Conservation (phyloP, 208 protist species). For the Leishmania tarentolae region DNA sequence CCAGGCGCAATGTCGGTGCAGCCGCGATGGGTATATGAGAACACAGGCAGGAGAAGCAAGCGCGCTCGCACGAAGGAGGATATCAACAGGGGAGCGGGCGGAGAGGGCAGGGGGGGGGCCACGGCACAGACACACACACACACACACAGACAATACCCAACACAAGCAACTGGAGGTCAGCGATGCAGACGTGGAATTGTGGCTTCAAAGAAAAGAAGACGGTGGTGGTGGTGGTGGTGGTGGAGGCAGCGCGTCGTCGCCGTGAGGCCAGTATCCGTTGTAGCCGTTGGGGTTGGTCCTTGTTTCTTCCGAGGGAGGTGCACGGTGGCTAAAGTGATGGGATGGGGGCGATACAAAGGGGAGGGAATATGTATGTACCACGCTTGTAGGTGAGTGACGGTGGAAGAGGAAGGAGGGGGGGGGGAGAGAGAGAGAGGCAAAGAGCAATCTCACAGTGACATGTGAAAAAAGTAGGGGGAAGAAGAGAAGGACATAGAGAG, state of each 20-base stretch:
- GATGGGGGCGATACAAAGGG: not conserved
- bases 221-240: too few relatives aligned
- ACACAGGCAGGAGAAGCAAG: not conserved
- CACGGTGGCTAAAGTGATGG: not conserved
- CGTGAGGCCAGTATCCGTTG: not conserved
- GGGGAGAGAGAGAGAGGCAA: not conserved
- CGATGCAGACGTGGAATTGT: not conserved
- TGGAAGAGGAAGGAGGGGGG: not conserved
- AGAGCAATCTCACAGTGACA: not conserved
- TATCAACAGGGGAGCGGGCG: not conserved
- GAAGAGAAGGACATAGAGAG: not conserved
- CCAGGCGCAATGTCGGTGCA: not conserved
- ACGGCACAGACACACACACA: not conserved
- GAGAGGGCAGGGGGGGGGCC: too few relatives aligned
- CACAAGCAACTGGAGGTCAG: too few relatives aligned
- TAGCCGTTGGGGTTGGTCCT: not conserved
- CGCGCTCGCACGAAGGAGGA: not conserved
- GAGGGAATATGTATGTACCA: not conserved
- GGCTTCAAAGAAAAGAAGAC: not conserved
- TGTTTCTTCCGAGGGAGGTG: not conserved
- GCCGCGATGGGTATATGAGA: not conserved
- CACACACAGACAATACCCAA: too few relatives aligned
- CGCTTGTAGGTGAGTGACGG: slow-evolving; percentile 1
- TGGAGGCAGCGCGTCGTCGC: too few relatives aligned
- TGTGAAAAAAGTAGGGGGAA: not conserved